These are phyloP conservation scores for Dactylorhiza incarnata DNA, from an alignment of 106 monocot genomes.

Conservation along the genomic window DNA sequence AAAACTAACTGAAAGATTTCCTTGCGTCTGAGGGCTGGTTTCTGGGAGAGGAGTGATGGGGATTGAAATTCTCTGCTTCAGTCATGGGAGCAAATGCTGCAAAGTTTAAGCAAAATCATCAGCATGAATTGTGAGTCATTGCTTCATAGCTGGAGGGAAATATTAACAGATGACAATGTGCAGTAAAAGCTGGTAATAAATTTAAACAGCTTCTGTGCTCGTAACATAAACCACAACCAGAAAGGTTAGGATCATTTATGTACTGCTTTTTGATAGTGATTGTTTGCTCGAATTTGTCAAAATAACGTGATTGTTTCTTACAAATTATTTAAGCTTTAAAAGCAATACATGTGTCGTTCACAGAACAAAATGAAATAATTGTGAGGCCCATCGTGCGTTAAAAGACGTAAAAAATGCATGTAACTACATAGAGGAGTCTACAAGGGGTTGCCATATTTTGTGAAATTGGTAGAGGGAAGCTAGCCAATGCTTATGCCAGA, in stretches of 20 bases:
- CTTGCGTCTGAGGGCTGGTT: conserved; percentile 28
- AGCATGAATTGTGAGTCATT: neutral
- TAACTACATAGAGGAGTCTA: too few relatives aligned
- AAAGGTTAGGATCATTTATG: too few relatives aligned
- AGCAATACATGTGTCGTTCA: too few relatives aligned
- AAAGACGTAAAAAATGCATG: too few relatives aligned
- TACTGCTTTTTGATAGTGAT: too few relatives aligned
- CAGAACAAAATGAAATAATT: too few relatives aligned
- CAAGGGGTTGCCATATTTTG: too few relatives aligned
- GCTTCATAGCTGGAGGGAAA: neutral
- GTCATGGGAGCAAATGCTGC: conserved; percentile 73
- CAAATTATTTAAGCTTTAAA: too few relatives aligned
- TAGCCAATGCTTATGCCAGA: neutral
- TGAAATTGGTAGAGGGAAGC: neutral
- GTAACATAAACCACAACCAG: too few relatives aligned
- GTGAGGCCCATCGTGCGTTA: too few relatives aligned
- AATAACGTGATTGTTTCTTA: too few relatives aligned
- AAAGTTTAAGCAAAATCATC: conserved; percentile 7
- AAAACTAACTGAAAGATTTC: conserved; percentile 20
- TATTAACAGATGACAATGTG: neutral
- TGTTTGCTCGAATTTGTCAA: too few relatives aligned
- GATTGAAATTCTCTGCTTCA: conserved; percentile 10
- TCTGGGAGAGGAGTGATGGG: conserved; percentile 13
- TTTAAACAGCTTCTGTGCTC: neutral
- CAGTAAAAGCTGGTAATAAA: neutral